A percentile compares a stretch with the other conserved stretches of the same genome.
Conservation (phyloP, 805 yeast genomes). For the Phaffomyces opuntiae region DNA sequence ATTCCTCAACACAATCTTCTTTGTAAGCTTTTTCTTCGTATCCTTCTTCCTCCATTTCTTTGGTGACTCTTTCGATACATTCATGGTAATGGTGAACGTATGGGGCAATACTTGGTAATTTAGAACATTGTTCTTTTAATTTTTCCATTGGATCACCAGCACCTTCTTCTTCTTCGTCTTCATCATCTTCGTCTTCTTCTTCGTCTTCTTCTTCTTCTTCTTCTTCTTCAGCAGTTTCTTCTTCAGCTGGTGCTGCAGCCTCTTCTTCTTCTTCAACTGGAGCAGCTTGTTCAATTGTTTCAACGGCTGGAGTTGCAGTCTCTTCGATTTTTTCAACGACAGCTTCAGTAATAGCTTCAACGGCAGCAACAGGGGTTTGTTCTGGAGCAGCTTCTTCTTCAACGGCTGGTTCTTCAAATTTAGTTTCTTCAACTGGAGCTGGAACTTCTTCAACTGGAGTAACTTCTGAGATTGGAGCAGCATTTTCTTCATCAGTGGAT, state of each 20-base stretch:
- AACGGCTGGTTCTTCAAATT: neutral
- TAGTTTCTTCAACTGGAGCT: conserved; percentile 5
- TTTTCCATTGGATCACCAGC: conserved; percentile 59
- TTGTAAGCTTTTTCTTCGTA: conserved; percentile 75
- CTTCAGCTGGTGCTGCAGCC: neutral
- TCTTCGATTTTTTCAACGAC: conserved; percentile 10
- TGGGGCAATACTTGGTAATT: conserved; percentile 60
- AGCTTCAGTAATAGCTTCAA: conserved; percentile 5
- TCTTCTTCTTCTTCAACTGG: conserved; percentile 14
- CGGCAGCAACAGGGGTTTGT: conserved; percentile 3
- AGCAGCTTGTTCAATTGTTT: conserved; percentile 17
- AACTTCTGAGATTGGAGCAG: neutral
- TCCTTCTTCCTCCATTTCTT: conserved; percentile 76
- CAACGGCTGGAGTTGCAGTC: conserved; percentile 14
- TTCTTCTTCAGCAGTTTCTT: neutral
- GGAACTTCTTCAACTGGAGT: conserved; percentile 2
- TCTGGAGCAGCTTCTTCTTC: conserved; percentile 2
- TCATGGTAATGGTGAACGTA: conserved; percentile 85
- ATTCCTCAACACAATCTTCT: conserved; percentile 98
- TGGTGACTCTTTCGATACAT: conserved; percentile 91
- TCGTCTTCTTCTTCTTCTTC: conserved; percentile 22
- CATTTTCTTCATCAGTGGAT: conserved; percentile 7
- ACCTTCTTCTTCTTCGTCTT: conserved; percentile 68
- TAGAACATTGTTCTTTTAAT: conserved; percentile 61
- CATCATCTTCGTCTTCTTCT: conserved; percentile 46